These are phyloP conservation scores for Sclerotinia trifoliorum DNA, from an alignment of 2,329 filamentous ascomycete species.

Conservation along the genomic window DNA sequence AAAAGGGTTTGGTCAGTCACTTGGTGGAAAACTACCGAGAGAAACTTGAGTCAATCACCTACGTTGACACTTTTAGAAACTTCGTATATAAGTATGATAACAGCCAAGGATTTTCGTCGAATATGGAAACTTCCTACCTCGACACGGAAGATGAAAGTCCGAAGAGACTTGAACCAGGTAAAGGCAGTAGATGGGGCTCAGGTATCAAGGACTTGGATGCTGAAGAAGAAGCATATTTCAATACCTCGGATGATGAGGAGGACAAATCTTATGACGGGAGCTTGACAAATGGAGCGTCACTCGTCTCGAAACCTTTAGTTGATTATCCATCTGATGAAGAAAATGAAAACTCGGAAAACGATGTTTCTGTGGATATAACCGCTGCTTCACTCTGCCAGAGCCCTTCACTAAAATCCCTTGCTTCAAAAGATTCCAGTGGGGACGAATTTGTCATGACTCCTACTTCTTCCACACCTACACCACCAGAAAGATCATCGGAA, in stretches of 20 bases:
- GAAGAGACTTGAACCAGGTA: constrained; percentile 49
- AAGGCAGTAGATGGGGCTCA: constrained; percentile 58
- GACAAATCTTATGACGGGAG: constrained; percentile 44
- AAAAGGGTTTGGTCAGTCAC: constrained; percentile 79
- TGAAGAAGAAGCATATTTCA: constrained; percentile 92
- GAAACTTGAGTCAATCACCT: constrained; percentile 70
- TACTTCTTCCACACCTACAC: constrained; percentile 43
- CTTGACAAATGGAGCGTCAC: constrained; percentile 61
- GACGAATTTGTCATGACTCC: constrained; percentile 29
- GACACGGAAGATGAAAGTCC: constrained; percentile 64
- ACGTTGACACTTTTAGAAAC: constrained; percentile 80
- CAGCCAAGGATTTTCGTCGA: constrained; percentile 64
- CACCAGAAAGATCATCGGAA: constrained; percentile 77
- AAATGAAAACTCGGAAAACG: constrained; percentile 61
- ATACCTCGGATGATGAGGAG: constrained; percentile 80
- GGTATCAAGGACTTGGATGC: constrained; percentile 80
- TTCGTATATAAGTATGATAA: constrained; percentile 78
- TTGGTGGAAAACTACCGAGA: constrained; percentile 82
- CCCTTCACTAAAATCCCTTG: constrained; percentile 31
- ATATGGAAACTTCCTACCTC: constrained; percentile 66
- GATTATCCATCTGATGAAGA: constrained; percentile 94
- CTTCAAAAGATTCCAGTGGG: constrained; percentile 26
- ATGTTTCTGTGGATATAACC: constrained; percentile 40
- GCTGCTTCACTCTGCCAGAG: constrained; percentile 24
- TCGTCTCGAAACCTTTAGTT: constrained; percentile 71